phyloP scores from a whole-genome alignment of 1,284 basidiomycete genomes.

The Leccinum pachyderme region DNA sequence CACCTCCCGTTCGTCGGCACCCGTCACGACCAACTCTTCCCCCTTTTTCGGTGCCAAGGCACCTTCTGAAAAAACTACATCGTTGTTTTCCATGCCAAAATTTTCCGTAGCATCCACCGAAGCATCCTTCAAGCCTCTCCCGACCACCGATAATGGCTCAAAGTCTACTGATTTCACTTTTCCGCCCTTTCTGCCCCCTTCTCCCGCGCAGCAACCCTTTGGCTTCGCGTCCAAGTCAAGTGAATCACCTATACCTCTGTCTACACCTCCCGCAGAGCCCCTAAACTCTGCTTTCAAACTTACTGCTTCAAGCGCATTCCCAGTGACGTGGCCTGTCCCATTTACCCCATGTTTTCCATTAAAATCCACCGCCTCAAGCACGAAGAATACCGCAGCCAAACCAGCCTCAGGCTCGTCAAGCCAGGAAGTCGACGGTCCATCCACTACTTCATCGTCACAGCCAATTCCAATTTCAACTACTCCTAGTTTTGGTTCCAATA shows the following conservation, averaged over 20 bases:
- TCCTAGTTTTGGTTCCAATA: conserved; percentile 18
- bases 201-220: conserved; percentile 19
- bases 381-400: conserved; percentile 9
- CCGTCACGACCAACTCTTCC: conserved; percentile 12
- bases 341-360: conserved; percentile 9
- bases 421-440: conserved; percentile 11
- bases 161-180: conserved; percentile 24
- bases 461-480: conserved; percentile 8
- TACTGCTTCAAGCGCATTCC: conserved; percentile 2
- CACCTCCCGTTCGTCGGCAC: conserved; percentile 10
- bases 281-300: conserved; percentile 24
- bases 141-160: conserved; percentile 15
- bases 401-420: neutral
- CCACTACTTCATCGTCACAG: conserved; percentile 7
- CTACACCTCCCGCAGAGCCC: conserved; percentile 11
- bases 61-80: conserved; percentile 22
- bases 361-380: conserved; percentile 3
- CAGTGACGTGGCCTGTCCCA: too few species aligned
- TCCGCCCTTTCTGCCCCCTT: conserved; percentile 22
- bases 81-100: conserved; percentile 41
- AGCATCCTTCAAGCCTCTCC: conserved; percentile 3
- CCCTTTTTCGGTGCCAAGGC: conserved; percentile 8
- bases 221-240: conserved; percentile 17
- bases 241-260: conserved; percentile 16
- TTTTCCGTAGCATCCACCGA: conserved; percentile 27